Evolutionary conservation across 352 stramenopile species (phyloP).

Genomic region (Phytophthora chlamydospora): DNA sequence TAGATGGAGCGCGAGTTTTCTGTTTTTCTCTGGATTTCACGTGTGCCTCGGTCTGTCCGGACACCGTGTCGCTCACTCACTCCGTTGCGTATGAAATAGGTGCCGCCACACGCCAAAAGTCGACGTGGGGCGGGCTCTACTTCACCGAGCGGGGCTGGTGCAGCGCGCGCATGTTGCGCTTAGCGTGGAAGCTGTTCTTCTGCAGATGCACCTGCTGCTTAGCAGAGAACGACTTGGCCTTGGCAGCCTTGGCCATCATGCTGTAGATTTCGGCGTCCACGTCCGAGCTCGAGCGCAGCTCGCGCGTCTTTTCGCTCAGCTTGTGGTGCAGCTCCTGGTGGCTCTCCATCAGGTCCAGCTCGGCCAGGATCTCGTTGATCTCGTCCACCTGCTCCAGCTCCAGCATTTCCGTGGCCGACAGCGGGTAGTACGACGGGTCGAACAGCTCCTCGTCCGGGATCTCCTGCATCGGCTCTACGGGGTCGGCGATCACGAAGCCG

Average conservation of each 20-base stretch:
- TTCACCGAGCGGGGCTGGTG: slow-evolving; percentile 79
- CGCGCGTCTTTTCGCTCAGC: slow-evolving; percentile 58
- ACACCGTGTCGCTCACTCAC: slow-evolving; percentile 35
- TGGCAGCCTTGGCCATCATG: slow-evolving; percentile 59
- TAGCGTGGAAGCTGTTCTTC: slow-evolving; percentile 45
- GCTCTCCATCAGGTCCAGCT: slow-evolving; percentile 81
- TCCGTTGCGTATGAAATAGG: slow-evolving; percentile 34
- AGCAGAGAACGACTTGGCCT: slow-evolving; percentile 42
- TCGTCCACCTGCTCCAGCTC: slow-evolving; percentile 83
- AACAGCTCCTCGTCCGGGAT: slow-evolving; percentile 85
- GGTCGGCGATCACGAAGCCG: slow-evolving; percentile 71
- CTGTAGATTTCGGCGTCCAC: slow-evolving; percentile 65
- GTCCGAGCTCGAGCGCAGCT: slow-evolving; percentile 59
- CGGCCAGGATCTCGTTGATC: slow-evolving; percentile 79
- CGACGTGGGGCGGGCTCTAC: slow-evolving; percentile 37
- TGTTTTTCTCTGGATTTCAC: slow-evolving; percentile 24
- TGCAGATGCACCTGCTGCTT: slow-evolving; percentile 42
- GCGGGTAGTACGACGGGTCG: slow-evolving; percentile 64
- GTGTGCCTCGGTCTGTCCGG: slow-evolving; percentile 5
- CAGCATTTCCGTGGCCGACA: slow-evolving; percentile 59
- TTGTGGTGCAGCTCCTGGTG: slow-evolving; percentile 74
- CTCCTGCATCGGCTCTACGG: slow-evolving; percentile 51
- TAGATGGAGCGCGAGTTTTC: slow-evolving; percentile 42
- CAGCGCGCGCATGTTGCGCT: slow-evolving; percentile 58
- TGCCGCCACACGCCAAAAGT: slow-evolving; percentile 35